Percentiles rank a stretch among this genome's conserved stretches.
These are phyloP conservation scores for Lobosporangium transversale DNA, from an alignment of 192 early-diverging fungal species.

Conservation along the genomic window DNA sequence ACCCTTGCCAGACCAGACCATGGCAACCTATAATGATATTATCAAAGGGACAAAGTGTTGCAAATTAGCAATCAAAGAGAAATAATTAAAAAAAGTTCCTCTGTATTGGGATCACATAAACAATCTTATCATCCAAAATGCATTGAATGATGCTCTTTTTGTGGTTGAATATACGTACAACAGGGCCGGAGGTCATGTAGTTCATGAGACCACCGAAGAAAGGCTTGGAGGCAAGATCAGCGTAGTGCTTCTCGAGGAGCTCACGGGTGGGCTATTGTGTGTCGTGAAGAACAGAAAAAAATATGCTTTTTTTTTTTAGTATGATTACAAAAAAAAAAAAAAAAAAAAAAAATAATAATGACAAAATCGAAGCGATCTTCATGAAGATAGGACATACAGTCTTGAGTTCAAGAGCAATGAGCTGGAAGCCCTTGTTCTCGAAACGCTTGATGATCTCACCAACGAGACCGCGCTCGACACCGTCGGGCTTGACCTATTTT, in stretches of 20 bases:
- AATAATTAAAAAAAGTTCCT: too few relatives aligned
- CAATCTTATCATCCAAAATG: too few relatives aligned
- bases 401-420: conserved; percentile 84
- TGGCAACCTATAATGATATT: conserved; percentile 57
- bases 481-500: conserved; percentile 83
- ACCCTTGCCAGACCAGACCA: conserved; percentile 88
- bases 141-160: too few relatives aligned
- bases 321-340: conserved; percentile 2
- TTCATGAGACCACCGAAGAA: conserved; percentile 91
- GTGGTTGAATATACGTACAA: too few relatives aligned
- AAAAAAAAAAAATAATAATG: too few relatives aligned
- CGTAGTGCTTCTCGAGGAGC: conserved; percentile 89
- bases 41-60: background rate
- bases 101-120: conserved; percentile 3
- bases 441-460: conserved; percentile 89
- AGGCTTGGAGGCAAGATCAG: conserved; percentile 82
- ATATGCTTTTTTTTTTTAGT: too few relatives aligned
- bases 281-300: too few relatives aligned
- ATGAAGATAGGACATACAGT: too few relatives aligned
- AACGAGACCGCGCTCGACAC: conserved; percentile 87
- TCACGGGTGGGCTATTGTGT: conserved; percentile 57
- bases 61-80: background rate
- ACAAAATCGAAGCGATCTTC: too few relatives aligned
- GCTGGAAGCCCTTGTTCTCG: conserved; percentile 91
- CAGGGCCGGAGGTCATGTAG: conserved; percentile 94